Conservation (phyloP, 495 filamentous ascomycete species). For the Clohesyomyces aquaticus region DNA sequence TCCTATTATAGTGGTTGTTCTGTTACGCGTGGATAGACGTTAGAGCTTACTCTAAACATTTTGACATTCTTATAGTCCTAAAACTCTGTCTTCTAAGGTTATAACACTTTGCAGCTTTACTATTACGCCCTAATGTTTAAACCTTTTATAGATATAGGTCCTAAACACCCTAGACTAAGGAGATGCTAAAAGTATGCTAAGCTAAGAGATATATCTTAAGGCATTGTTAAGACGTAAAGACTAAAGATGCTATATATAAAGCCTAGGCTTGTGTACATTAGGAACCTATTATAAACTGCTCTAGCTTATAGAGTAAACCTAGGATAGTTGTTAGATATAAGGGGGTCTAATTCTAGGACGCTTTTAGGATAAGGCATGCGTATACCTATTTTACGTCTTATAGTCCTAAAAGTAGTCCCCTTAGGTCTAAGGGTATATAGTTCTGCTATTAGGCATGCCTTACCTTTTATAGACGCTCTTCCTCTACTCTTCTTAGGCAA, state of each 20-base stretch:
- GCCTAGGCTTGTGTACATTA: constrained; percentile 13
- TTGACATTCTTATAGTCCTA: constrained; percentile 11
- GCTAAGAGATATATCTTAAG: constrained; percentile 10
- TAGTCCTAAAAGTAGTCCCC: constrained; percentile 12
- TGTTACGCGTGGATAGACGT: no score
- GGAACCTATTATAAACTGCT: constrained; percentile 5
- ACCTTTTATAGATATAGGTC: constrained; percentile 1
- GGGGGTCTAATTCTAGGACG: constrained; percentile 7
- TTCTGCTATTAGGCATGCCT: constrained; percentile 9
- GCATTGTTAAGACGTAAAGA: constrained; percentile 17
- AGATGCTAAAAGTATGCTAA: constrained; percentile 14
- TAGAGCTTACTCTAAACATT: constrained; percentile 14
- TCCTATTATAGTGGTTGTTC: no score
- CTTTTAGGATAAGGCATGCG: background rate
- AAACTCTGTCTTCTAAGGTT: constrained; percentile 11
- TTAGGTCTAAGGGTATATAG: constrained; percentile 4
- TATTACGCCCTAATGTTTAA: constrained; percentile 9
- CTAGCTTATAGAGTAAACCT: background rate
- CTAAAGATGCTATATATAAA: constrained; percentile 12
- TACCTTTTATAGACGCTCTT: background rate
- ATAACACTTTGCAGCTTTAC: constrained; percentile 13
- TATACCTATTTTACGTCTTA: constrained; percentile 2
- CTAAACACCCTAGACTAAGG: constrained; percentile 7
- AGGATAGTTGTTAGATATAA: background rate
- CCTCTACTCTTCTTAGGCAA: background rate